Evolutionary conservation across 768 basidiomycete genomes (phyloP).

Genomic region (Lactifluus rugatus): DNA sequence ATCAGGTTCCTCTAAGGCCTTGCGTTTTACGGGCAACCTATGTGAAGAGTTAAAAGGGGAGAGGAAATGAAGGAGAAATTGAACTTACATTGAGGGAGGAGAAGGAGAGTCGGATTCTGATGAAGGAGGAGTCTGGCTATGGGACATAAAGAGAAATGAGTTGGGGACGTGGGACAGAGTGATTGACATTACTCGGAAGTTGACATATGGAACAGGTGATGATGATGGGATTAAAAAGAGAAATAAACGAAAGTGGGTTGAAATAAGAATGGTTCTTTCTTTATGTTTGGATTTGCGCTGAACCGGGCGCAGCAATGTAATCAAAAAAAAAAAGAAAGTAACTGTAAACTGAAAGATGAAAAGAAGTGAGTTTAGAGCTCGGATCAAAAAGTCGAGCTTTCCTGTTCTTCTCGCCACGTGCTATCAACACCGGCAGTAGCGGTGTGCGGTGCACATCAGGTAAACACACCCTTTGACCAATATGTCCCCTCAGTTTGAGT

Average conservation of each 20-base stretch:
- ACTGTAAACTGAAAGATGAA: background rate
- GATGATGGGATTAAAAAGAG: too few relatives aligned
- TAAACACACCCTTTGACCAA: too few relatives aligned
- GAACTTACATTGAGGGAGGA: slow-evolving; percentile 1
- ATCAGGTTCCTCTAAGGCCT: slow-evolving; percentile 2
- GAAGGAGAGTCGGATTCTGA: background rate
- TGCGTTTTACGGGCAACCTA: slow-evolving; percentile 11
- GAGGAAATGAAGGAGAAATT: too few relatives aligned
- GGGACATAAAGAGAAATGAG: background rate
- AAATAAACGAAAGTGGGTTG: background rate
- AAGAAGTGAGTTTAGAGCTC: background rate
- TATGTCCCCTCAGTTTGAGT: slow-evolving; percentile 58
- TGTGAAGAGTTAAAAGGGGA: background rate
- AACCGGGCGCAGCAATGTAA: too few relatives aligned
- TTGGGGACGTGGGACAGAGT: too few relatives aligned
- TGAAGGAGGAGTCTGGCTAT: slow-evolving; percentile 1
- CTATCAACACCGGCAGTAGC: too few relatives aligned
- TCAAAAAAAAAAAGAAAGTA: background rate
- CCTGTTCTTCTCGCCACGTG: too few relatives aligned
- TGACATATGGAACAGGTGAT: slow-evolving; percentile 1
- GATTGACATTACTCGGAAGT: slow-evolving; percentile 8
- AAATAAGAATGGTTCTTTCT: background rate
- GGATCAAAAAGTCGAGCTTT: background rate
- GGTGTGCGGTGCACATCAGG: too few relatives aligned
- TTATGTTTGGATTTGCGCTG: too few relatives aligned